Base-by-base conservation (phyloP, 169 alveolate species). In the Cyclospora cayetanensis region DNA sequence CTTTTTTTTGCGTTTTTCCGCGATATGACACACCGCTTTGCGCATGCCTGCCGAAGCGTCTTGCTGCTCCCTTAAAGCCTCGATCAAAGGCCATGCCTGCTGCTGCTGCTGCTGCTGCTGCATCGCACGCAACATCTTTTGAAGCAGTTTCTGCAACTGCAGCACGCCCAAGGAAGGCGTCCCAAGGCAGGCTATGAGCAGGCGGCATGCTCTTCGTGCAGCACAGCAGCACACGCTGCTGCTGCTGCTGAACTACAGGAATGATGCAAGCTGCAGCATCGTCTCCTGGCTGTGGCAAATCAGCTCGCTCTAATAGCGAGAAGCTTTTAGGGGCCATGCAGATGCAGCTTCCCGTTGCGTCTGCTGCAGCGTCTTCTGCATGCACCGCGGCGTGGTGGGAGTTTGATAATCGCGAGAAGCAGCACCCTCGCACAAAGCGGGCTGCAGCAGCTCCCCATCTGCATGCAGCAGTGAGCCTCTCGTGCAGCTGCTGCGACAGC, bases 211-310 rank as follows among this genome's bases (percentile, higher is more conserved):
- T 66, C 25, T 76, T 66, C 25, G 86, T 2, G 18, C 86, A 76
- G 65, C 86, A 76, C 25, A 76, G 86, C 68, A 76, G 68, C 68
- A 43, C n/a, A n/a, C n/a, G n/a, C n/a, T n/a, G 29, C 68, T 5
- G 43, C 68, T 27, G 86, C 86, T 42, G 86, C 34, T 76, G 86
- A 0, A 76, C 25, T 29, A 76, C 86, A 18, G 68, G 66, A 20
- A 76, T 42, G 15, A 27, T 29, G 15, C 86, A 43, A 4, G 46
- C 35, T 20, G 5, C 86, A 25, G n/a, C n/a, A n/a, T n/a, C n/a
- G n/a, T n/a, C n/a, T n/a, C n/a, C n/a, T n/a, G n/a, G n/a, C n/a
- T n/a, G n/a, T n/a, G n/a, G n/a, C n/a, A n/a, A n/a, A n/a, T n/a
- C n/a, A n/a, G n/a, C n/a, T n/a, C n/a, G n/a, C n/a, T n/a, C n/a